phyloP scores from a whole-genome alignment of 805 yeast genomes.

The Candida tallmaniae region DNA sequence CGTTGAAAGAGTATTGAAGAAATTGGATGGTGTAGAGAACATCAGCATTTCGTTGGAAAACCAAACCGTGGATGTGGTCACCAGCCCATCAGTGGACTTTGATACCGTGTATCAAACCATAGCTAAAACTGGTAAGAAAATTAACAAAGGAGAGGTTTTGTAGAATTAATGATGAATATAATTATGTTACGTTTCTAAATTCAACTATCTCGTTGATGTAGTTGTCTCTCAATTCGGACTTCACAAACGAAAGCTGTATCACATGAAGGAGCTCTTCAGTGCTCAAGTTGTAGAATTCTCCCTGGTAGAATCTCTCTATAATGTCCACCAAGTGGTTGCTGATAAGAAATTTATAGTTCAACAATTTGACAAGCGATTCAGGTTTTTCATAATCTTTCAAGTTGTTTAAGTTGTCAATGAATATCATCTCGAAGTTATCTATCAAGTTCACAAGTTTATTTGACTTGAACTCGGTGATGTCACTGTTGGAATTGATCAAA shows the following conservation, averaged over 20 bases:
- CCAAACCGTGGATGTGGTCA: slow-evolving; percentile 77
- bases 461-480: slow-evolving; percentile 34
- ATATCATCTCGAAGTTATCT: slow-evolving; percentile 18
- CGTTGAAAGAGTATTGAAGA: slow-evolving; percentile 67
- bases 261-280: slow-evolving; percentile 43
- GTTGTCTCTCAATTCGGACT: slow-evolving; percentile 41
- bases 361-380: slow-evolving; percentile 23
- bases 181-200: slow-evolving; percentile 25
- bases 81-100: slow-evolving; percentile 50
- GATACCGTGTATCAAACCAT: slow-evolving; percentile 80
- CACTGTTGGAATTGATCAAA: slow-evolving; percentile 20
- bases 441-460: slow-evolving; percentile 26
- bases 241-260: slow-evolving; percentile 41
- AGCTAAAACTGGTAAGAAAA: slow-evolving; percentile 86
- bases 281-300: slow-evolving; percentile 44
- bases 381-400: slow-evolving; percentile 16
- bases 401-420: slow-evolving; percentile 16
- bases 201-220: slow-evolving; percentile 45
- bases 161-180: slow-evolving; percentile 3
- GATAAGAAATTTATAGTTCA: slow-evolving; percentile 28
- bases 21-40: slow-evolving; percentile 68
- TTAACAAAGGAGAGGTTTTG: slow-evolving; percentile 29
- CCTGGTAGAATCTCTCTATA: slow-evolving; percentile 47
- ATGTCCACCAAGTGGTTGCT: slow-evolving; percentile 42
- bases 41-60: slow-evolving; percentile 71